Evolutionary conservation across 2,329 filamentous ascomycete genomes (phyloP), one percentile per base, ranked within the genome.

Genomic region (Apiospora rasikravindrae): DNA sequence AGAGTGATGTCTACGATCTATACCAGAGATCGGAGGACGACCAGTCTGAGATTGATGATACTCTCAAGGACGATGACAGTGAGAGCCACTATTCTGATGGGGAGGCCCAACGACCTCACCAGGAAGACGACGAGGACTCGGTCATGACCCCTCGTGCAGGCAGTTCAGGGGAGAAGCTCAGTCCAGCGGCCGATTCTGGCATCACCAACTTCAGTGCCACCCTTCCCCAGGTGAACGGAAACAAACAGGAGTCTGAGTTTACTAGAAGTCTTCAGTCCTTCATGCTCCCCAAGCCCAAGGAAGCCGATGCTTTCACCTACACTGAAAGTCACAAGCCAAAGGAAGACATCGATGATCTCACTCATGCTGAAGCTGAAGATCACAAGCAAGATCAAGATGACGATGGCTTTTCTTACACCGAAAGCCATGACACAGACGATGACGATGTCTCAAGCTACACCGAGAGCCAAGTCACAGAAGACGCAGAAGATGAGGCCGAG

Each of bases 1-100:
- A 88, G 14, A 84, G 88, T 19, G 91, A 94, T 78, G 85, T 92
- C 66, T 93, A 93, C 77, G 91, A 94, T 73, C 88, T 92, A 75
- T 91, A 92, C 77, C 88, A 87, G 73, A 84, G 86, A 74, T 81
- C 87, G 73, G 85, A 88, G 67, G 80, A 79, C n/a, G 79, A 79
- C 13, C 79, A 80, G 24, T 73, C 76, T 2, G 77, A 77, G 29
- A 74, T 77, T 3, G 74, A 76, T 10, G 47, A 57, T 22, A 24
- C 68, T 40, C n/a, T 22, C 29, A 53, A 47, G n/a, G 68, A 69
- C 10, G 68, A 69, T 11, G 68, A 69, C 47, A 49, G 22, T 24
- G 42, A 69, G 44, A 88, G 91, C 73, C 88, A 88, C 71, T 90
- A 91, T 77, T 87, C 85, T 0, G 83, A 91, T 14, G 81, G 83